phyloP scores from a whole-genome alignment of 495 filamentous ascomycete genomes.

The Trichoderma virens region DNA sequence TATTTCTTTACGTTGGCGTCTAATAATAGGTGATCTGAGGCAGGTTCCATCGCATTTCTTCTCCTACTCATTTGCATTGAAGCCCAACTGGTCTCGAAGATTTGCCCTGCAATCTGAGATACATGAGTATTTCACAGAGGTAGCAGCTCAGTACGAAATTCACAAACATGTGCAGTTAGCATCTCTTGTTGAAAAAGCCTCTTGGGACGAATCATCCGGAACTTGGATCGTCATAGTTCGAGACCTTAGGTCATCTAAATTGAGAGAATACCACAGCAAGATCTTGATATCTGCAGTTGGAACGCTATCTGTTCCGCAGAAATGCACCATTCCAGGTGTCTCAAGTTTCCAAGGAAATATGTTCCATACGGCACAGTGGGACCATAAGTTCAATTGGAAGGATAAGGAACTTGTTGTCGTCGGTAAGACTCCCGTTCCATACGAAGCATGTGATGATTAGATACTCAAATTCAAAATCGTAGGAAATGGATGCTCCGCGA shows the following conservation, averaged over 20 bases:
- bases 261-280: conserved; percentile 35
- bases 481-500: conserved; percentile 36
- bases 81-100: neutral
- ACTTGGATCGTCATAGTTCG: conserved; percentile 39
- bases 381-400: conserved; percentile 38
- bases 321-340: conserved; percentile 30
- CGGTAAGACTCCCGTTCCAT: conserved; percentile 16
- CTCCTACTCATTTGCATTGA: neutral
- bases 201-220: conserved; percentile 35
- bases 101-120: neutral
- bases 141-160: conserved; percentile 38
- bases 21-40: neutral
- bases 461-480: neutral
- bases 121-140: conserved; percentile 21
- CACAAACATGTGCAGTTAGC: conserved; percentile 34
- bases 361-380: conserved; percentile 50
- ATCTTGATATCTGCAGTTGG: conserved; percentile 52
- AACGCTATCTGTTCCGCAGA: conserved; percentile 37
- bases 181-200: conserved; percentile 30
- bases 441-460: too few species aligned
- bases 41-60: conserved; percentile 1
- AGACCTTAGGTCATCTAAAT: conserved; percentile 24
- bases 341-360: conserved; percentile 38
- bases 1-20: neutral
- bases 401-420: conserved; percentile 48